phyloP scores from a whole-genome alignment of 2,329 filamentous ascomycete species.

The Penicillium sp. region DNA sequence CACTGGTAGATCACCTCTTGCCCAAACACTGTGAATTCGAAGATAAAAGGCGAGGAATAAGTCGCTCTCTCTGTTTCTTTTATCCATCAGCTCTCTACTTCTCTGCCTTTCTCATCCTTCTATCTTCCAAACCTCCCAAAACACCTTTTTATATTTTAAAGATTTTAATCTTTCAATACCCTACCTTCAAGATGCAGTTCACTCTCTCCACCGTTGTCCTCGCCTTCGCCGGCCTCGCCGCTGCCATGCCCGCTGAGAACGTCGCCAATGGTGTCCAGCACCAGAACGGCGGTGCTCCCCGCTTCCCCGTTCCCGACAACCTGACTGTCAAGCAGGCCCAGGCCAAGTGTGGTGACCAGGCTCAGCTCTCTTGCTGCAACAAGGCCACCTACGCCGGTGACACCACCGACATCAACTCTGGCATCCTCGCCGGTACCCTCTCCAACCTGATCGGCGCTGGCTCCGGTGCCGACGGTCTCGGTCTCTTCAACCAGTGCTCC shows the following conservation, averaged over 20 bases:
- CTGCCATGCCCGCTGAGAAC: slow-evolving; percentile 26
- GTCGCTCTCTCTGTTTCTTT: neutral
- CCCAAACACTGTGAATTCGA: slow-evolving; percentile 9
- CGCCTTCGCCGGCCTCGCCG: slow-evolving; percentile 34
- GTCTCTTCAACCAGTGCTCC: slow-evolving; percentile 44
- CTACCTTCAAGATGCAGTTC: slow-evolving; percentile 40
- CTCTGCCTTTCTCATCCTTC: slow-evolving; percentile 9
- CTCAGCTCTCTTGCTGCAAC: slow-evolving; percentile 43
- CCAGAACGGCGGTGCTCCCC: neutral
- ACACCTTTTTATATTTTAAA: slow-evolving; percentile 11
- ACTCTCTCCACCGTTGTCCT: slow-evolving; percentile 31
- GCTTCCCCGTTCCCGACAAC: slow-evolving; percentile 24
- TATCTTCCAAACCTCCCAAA: slow-evolving; percentile 9
- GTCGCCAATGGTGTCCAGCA: slow-evolving; percentile 11
- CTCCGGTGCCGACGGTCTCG: slow-evolving; percentile 33
- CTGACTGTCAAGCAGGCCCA: slow-evolving; percentile 38
- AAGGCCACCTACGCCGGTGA: slow-evolving; percentile 37
- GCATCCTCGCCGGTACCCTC: slow-evolving; percentile 34
- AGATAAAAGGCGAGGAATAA: slow-evolving; percentile 24
- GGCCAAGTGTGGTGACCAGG: slow-evolving; percentile 40
- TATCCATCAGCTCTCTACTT: slow-evolving; percentile 10
- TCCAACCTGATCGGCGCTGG: slow-evolving; percentile 35
- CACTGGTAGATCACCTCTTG: neutral
- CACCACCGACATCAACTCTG: slow-evolving; percentile 31
- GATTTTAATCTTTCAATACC: slow-evolving; percentile 23